A percentile compares a stretch with the other conserved stretches of the same genome.
phyloP scores from a whole-genome alignment of 2,329 filamentous ascomycete genomes.

The Nigrograna mackinnonii region DNA sequence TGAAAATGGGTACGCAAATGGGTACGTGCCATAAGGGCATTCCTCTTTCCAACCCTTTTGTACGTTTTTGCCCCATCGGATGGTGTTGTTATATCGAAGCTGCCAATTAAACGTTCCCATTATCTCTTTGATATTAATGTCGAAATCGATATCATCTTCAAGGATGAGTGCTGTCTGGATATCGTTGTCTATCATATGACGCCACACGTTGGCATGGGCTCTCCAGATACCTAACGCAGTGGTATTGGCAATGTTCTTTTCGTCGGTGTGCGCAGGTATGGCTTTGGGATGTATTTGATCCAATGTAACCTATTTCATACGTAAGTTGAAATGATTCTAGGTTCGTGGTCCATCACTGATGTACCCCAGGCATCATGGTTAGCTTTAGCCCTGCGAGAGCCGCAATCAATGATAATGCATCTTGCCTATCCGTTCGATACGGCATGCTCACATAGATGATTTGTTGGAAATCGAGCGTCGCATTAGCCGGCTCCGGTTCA shows the following conservation, averaged over 20 bases:
- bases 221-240: conserved; percentile 14
- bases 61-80: conserved; percentile 16
- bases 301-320: conserved; percentile 7
- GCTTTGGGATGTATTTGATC: conserved; percentile 14
- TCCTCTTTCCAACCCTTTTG: conserved; percentile 18
- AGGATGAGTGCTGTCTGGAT: conserved; percentile 15
- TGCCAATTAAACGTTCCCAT: conserved; percentile 18
- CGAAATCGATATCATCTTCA: conserved; percentile 20
- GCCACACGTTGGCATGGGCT: conserved; percentile 18
- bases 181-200: conserved; percentile 18
- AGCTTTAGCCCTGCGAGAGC: conserved; percentile 14
- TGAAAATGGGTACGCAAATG: not conserved
- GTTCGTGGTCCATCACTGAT: not conserved
- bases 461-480: conserved; percentile 19
- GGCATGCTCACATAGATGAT: conserved; percentile 20
- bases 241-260: conserved; percentile 9
- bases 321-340: not conserved
- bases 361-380: conserved; percentile 16
- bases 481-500: conserved; percentile 11
- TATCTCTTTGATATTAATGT: conserved; percentile 17
- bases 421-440: conserved; percentile 16
- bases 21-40: conserved; percentile 16
- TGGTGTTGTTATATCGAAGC: conserved; percentile 17
- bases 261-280: conserved; percentile 7
- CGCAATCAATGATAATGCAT: conserved; percentile 16